A percentile compares a stretch with the other conserved stretches of the same genome.
Evolutionary conservation across 768 basidiomycete species (phyloP).

Genomic region (Podaxis carcinomalis): DNA sequence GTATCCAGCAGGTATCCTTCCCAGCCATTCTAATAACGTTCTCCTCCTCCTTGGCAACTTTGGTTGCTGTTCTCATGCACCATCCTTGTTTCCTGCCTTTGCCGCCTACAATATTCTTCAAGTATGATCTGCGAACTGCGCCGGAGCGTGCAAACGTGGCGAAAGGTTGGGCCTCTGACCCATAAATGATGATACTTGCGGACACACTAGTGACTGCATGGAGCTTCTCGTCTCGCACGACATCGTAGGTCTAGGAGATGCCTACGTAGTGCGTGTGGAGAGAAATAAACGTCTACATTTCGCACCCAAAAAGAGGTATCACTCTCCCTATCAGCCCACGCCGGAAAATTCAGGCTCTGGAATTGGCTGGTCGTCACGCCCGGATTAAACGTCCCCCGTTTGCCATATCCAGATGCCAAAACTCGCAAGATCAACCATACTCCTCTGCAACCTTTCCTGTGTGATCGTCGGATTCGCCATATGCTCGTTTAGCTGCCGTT

Average conservation of each 20-base stretch:
- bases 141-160: background rate
- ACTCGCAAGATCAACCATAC: background rate
- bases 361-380: background rate
- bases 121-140: background rate
- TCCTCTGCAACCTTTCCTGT: background rate
- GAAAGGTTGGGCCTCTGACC: background rate
- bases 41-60: constrained; percentile 2
- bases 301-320: too few species aligned
- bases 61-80: constrained; percentile 1
- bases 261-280: background rate
- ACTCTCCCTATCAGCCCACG: background rate
- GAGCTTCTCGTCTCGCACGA: background rate
- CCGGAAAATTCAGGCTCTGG: background rate
- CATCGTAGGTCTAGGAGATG: background rate
- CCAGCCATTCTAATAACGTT: background rate
- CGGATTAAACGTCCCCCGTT: background rate
- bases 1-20: background rate
- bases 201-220: background rate
- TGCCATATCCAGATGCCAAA: background rate
- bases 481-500: background rate
- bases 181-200: background rate
- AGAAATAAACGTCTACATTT: background rate
- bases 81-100: constrained; percentile 1
- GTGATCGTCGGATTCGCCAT: background rate
- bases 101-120: background rate